phyloP scores from a whole-genome alignment of 2,329 filamentous ascomycete species.

The Sporothrix protearum region DNA sequence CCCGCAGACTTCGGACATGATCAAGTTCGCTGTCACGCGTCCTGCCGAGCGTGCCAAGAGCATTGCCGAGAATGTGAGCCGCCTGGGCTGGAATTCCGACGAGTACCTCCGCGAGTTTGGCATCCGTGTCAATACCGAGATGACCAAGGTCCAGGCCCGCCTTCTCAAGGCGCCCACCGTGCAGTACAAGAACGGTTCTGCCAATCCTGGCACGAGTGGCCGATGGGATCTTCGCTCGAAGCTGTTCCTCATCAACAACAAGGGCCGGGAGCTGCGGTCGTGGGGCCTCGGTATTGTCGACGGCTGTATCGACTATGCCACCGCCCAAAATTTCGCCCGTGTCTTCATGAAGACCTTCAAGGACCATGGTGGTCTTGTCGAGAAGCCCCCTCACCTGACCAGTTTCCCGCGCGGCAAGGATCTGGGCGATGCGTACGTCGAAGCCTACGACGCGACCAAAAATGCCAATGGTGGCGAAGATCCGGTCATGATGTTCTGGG shows the following conservation, averaged over 20 bases:
- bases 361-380: conserved; percentile 49
- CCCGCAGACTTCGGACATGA: conserved; percentile 75
- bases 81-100: conserved; percentile 67
- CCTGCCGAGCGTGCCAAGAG: conserved; percentile 64
- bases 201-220: conserved; percentile 63
- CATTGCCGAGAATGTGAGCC: conserved; percentile 64
- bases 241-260: conserved; percentile 68
- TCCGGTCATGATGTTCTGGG: conserved; percentile 75
- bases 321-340: conserved; percentile 54
- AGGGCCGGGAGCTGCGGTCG: conserved; percentile 51
- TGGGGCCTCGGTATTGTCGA: conserved; percentile 74
- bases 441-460: conserved; percentile 52
- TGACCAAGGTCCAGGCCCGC: conserved; percentile 66
- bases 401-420: conserved; percentile 31
- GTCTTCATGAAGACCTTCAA: conserved; percentile 47
- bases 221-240: conserved; percentile 86
- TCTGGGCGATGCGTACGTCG: conserved; percentile 47
- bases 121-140: conserved; percentile 61
- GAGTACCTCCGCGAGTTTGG: conserved; percentile 69
- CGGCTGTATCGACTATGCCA: conserved; percentile 50
- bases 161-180: conserved; percentile 69
- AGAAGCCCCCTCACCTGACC: conserved; percentile 37
- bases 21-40: conserved; percentile 82
- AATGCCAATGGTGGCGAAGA: conserved; percentile 51
- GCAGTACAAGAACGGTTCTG: conserved; percentile 56